Conservation (phyloP, 176 grass and related monocot genomes). For the Poa annua region DNA sequence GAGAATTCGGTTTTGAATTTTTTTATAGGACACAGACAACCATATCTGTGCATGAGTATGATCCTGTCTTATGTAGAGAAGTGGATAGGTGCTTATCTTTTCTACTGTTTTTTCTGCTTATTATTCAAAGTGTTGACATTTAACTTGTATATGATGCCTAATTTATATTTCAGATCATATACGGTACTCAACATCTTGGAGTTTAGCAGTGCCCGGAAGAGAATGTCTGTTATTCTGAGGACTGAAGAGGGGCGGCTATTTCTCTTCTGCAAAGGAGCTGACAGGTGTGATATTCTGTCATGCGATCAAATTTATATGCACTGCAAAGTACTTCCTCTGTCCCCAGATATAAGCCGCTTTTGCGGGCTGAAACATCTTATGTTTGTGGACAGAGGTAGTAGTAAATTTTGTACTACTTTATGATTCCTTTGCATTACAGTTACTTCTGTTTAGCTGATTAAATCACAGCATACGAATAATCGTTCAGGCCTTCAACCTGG, state of each 20-base stretch:
- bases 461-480: conserved; percentile 10
- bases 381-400: neutral
- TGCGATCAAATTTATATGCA: conserved; percentile 14
- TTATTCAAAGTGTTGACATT: conserved; percentile 19
- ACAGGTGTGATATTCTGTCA: conserved; percentile 60
- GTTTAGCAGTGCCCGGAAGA: conserved; percentile 90
- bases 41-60: conserved; percentile 74
- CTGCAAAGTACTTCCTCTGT: neutral
- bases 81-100: conserved; percentile 62
- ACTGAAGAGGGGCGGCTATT: conserved; percentile 70
- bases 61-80: conserved; percentile 48
- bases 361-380: no score
- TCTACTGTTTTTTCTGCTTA: conserved; percentile 31
- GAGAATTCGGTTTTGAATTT: conserved; percentile 95
- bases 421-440: conserved; percentile 1
- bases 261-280: conserved; percentile 92
- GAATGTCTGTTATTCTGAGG: conserved; percentile 91
- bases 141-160: conserved; percentile 32
- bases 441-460: conserved; percentile 8
- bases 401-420: neutral
- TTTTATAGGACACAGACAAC: conserved; percentile 80
- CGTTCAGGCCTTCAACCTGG: neutral
- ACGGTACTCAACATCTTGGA: conserved; percentile 86
- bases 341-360: no score
- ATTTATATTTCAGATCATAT: conserved; percentile 75